A percentile compares a stretch with the other conserved stretches of the same genome.
Evolutionary conservation across 2,329 filamentous ascomycete genomes (phyloP).

Genomic region (Coniochaeta prunicola): DNA sequence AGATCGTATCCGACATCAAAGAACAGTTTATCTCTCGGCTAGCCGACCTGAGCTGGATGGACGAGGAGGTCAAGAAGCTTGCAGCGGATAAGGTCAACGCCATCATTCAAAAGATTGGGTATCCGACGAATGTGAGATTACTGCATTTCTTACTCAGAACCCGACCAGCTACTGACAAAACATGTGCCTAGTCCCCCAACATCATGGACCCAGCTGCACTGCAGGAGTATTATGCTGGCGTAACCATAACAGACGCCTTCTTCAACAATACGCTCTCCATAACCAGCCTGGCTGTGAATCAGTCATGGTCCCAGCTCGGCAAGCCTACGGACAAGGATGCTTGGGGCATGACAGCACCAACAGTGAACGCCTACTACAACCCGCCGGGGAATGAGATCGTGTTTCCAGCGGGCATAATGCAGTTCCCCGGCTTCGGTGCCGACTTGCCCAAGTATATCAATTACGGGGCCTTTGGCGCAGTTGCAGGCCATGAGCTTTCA

Average conservation of each 20-base stretch:
- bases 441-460: slow-evolving; percentile 56
- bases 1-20: slow-evolving; percentile 66
- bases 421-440: slow-evolving; percentile 58
- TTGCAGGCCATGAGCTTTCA: slow-evolving; percentile 62
- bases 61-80: slow-evolving; percentile 48
- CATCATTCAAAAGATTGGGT: slow-evolving; percentile 62
- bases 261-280: slow-evolving; percentile 51
- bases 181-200: slow-evolving; percentile 33
- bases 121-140: slow-evolving; percentile 18
- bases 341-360: slow-evolving; percentile 54
- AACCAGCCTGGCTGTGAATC: slow-evolving; percentile 35
- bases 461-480: slow-evolving; percentile 62
- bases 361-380: slow-evolving; percentile 62
- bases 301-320: slow-evolving; percentile 50
- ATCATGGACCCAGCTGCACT: slow-evolving; percentile 51
- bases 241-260: slow-evolving; percentile 44
- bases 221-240: slow-evolving; percentile 45
- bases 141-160: neutral
- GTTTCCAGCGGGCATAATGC: slow-evolving; percentile 64
- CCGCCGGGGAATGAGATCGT: slow-evolving; percentile 60
- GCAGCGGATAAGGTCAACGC: slow-evolving; percentile 59
- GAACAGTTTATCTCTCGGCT: slow-evolving; percentile 55
- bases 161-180: neutral
- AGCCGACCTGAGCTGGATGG: slow-evolving; percentile 56
- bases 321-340: slow-evolving; percentile 52